Evolutionary conservation across 192 early-diverging fungal genomes (phyloP), one percentile per base, ranked within the genome.

Genomic region (Umbelopsis ramanniana): DNA sequence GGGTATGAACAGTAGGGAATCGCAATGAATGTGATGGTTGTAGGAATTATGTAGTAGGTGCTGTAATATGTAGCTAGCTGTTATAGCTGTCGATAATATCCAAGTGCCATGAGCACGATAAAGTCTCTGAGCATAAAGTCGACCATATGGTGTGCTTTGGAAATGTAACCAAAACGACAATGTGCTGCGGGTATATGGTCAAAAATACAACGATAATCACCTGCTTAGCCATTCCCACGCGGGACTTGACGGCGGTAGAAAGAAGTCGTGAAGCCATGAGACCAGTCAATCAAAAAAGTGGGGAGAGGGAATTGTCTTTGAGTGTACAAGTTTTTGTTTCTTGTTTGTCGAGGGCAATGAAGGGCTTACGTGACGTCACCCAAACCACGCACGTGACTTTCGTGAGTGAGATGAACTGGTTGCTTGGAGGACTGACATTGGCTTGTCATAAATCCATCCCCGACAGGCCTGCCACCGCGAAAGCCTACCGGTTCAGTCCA

Each of bases 231-330:
- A 63, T 63, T 63, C 57, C 57, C 57, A 63, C 57, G 57, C 33
- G 57, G 57, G 57, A 63, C 57, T 63, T 63, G 57, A 63, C 57
- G 57, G 57, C 57, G 57, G 57, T 63, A 63, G 57, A 63, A 63
- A 63, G 57, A 63, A 63, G 57, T 63, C 57, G 57, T 63, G 57
- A 63, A 29, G 57, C 57, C 57, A 63, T 63, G 57, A 26, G 57
- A 63, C 57, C 57, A 63, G 57, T 63, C 57, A 33, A 63, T 35
- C 57, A 63, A 63, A 63, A 63, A 63, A 37, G 26, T 29, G 57
- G 57, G 57, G 33, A 37, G 33, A 37, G 33, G 57, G 57, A 63
- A 63, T 63, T 63, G 33, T 63, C 57, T 63, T 37, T 43, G 40
- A 43, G 14, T 14, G 33, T 35, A 26, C 57, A 63, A 37, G 57